Percentiles rank a stretch among this genome's conserved stretches.
phyloP scores from a whole-genome alignment of 225 moss, liverwort and hornwort species.

The Pleurozium schreberi region DNA sequence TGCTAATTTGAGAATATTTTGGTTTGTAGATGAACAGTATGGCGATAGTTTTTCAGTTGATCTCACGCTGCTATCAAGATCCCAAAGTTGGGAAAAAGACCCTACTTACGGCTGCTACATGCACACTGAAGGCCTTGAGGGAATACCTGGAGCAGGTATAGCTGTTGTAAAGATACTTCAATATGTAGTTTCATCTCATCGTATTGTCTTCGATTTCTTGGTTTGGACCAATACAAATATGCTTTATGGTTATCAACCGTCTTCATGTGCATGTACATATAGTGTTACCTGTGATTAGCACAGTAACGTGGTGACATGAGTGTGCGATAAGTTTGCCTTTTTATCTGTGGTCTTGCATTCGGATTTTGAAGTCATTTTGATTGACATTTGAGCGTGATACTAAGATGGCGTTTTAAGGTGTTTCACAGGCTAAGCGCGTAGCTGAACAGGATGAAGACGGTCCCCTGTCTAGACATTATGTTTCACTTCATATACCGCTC shows the following conservation, averaged over 20 bases:
- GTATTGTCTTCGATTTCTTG: not conserved
- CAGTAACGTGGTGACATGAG: not conserved
- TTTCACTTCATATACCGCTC: conserved; percentile 90
- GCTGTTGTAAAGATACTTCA: not conserved
- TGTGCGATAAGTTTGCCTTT: not conserved
- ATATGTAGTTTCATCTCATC: not conserved
- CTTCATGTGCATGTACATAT: not conserved
- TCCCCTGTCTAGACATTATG: not conserved
- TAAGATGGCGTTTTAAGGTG: not conserved
- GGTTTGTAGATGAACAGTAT: conserved; percentile 47
- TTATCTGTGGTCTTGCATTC: not conserved
- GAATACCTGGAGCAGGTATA: conserved; percentile 23
- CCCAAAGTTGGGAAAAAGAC: conserved; percentile 4
- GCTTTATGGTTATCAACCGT: not conserved
- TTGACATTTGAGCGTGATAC: not conserved
- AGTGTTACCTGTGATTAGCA: not conserved
- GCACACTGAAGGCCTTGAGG: conserved; percentile 26
- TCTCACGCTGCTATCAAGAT: conserved; percentile 28
- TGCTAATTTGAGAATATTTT: not conserved
- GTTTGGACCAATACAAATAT: not conserved
- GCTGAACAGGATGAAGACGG: not conserved
- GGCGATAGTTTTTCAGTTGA: conserved; percentile 46
- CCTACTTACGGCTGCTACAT: conserved; percentile 22
- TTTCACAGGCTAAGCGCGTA: conserved; percentile 9
- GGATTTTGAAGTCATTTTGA: not conserved